These are phyloP conservation scores for Sambucus nigra DNA, from an alignment of 129 eudicot genomes.

Conservation along the genomic window DNA sequence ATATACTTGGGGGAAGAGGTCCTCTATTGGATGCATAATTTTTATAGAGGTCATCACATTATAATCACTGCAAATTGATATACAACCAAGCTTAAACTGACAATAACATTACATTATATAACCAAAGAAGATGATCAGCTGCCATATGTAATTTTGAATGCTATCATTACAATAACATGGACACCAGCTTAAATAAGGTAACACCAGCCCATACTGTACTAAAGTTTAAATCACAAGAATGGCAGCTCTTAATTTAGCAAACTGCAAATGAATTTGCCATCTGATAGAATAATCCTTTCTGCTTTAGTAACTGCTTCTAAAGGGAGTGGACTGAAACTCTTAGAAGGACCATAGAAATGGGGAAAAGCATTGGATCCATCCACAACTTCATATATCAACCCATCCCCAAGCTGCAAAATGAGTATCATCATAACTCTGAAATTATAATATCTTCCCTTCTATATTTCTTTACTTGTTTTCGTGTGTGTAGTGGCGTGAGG, in stretches of 20 bases:
- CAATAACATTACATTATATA: background rate
- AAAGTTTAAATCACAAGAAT: background rate
- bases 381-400: conserved; percentile 66
- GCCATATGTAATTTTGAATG: background rate
- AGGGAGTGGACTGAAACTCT: conserved; percentile 72
- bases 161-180: too few species aligned
- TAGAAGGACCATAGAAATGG: conserved; percentile 85
- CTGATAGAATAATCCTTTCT: conserved; percentile 41
- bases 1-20: too few species aligned
- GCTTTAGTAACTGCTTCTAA: conserved; percentile 54
- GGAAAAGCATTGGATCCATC: conserved; percentile 61
- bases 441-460: background rate
- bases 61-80: too few species aligned
- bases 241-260: conserved; percentile 26
- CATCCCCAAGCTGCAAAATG: conserved; percentile 78
- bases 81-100: too few species aligned
- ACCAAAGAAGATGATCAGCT: background rate
- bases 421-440: background rate
- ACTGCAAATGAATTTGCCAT: conserved; percentile 51
- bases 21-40: too few species aligned
- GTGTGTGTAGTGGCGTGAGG: too few species aligned
- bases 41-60: too few species aligned
- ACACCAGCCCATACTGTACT: background rate
- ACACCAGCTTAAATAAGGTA: background rate
- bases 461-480: too few species aligned